Base-by-base conservation (phyloP, 108 stramenopile genomes). In the Pseudonitzschia multiseries region DNA sequence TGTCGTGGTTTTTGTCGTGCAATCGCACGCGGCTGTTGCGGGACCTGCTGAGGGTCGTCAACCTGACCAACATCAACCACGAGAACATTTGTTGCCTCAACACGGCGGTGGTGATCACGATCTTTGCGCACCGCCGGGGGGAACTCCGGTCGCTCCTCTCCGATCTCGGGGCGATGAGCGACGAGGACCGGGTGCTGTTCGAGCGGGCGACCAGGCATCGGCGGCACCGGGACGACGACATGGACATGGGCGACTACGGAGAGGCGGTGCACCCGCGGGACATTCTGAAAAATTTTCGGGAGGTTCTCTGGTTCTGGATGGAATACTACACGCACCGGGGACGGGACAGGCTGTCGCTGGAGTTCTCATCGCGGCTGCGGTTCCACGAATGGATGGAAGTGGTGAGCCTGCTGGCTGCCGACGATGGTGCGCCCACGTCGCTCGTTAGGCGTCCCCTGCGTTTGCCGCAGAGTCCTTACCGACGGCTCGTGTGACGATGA, bases 11-110 rank as follows among this genome's bases (percentile, higher is more conserved):
- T 66, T 48, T 90, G 31, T 71, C 74, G 14, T 68, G 68, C 27
- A 87, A 90, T 72, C 82, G 87, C 63, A 68, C 84, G 15, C 42
- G 83, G 26, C 67, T 93, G 21, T 53, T 93, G 33, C 83, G 90
- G 24, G 87, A 89, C 61, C 81, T 96, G 69, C 73, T 93, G 73
- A 65, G 81, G 28, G 86, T 87, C 31, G 92, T 96, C 29, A 79
- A 86, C 61, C 50, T 93, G 29, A 79, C 57, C 31, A 86, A 87
- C 66, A 86, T 96, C 69, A 91, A 90, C 74, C 95, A 96, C 78
- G 92, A 96, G 73, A 96, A 93, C 79, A 96, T 96, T 59, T 96
- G 95, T 75, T 90, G 89, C 63, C 77, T 96, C 29, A 93, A 93
- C 74, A 93, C 95, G 41, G 91, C 88, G 8, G 81, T 96, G 26